These are phyloP conservation scores for Pythium volutum DNA, from an alignment of 352 stramenopile species.

Conservation along the genomic window DNA sequence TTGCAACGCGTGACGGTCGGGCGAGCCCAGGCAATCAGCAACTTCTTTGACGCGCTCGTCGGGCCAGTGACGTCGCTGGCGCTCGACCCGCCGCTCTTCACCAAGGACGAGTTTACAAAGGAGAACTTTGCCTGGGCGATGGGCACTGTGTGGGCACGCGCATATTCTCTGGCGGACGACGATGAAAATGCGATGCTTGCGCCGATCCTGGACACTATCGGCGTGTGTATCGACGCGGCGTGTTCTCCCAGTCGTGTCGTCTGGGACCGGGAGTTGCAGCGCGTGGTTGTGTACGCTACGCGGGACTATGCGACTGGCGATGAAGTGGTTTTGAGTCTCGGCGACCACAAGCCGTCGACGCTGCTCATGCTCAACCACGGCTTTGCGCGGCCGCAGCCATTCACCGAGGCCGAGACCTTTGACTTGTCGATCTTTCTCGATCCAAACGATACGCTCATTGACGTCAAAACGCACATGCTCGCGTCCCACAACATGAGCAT, in stretches of 20 bases:
- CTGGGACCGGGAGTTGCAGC: constrained; percentile 13
- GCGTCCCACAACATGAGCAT: constrained; percentile 23
- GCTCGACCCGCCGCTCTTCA: constrained; percentile 28
- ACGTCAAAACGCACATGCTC: constrained; percentile 26
- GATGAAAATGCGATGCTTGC: constrained; percentile 23
- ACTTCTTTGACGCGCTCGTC: constrained; percentile 25
- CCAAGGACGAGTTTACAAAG: constrained; percentile 23
- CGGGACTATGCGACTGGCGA: constrained; percentile 24
- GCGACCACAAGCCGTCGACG: constrained; percentile 16
- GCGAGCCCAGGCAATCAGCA: constrained; percentile 18
- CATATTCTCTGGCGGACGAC: constrained; percentile 12
- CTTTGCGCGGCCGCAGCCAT: constrained; percentile 17
- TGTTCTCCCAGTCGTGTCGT: constrained; percentile 18
- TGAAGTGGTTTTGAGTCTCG: constrained; percentile 22
- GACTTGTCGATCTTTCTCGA: constrained; percentile 32
- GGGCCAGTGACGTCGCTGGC: constrained; percentile 26
- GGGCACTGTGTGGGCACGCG: constrained; percentile 28
- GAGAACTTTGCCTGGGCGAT: constrained; percentile 32
- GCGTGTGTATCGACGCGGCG: constrained; percentile 18
- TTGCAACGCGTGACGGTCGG: constrained; percentile 17
- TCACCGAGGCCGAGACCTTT: constrained; percentile 19
- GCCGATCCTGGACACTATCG: constrained; percentile 29
- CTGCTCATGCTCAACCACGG: constrained; percentile 34
- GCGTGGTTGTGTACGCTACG: constrained; percentile 24
- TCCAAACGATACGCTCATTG: constrained; percentile 26